Evolutionary conservation across 23 red algal species (phyloP).

Genomic region (Cyanidium caldarium): DNA sequence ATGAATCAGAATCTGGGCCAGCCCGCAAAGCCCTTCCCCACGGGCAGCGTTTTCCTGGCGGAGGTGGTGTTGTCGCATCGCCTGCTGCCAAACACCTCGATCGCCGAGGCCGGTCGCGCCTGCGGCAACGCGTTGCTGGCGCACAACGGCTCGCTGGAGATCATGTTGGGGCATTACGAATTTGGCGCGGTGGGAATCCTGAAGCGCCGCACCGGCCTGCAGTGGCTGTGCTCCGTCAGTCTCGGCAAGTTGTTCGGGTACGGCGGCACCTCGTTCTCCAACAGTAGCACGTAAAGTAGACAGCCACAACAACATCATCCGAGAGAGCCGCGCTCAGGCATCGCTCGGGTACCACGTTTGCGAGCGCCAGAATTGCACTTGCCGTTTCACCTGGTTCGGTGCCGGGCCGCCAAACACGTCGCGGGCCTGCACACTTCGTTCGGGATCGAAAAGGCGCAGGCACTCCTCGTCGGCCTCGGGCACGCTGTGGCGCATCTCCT

Average conservation of each 20-base stretch:
- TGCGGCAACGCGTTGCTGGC: not conserved
- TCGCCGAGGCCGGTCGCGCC: not conserved
- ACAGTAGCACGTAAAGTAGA: not conserved
- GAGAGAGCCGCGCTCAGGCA: not conserved
- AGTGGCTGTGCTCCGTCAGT: slow-evolving; percentile 6
- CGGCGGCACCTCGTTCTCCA: not conserved
- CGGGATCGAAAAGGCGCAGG: slow-evolving; percentile 71
- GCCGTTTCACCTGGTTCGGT: slow-evolving; percentile 40
- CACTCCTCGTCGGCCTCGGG: slow-evolving; percentile 85
- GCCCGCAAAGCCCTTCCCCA: slow-evolving; percentile 4
- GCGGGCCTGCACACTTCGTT: slow-evolving; percentile 40
- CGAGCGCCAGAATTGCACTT: slow-evolving; percentile 20
- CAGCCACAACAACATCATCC: not conserved
- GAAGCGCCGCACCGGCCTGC: not conserved
- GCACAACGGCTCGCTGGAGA: not conserved
- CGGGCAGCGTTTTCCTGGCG: not conserved
- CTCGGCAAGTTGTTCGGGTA: not conserved
- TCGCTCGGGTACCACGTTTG: not conserved
- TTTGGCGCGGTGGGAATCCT: not conserved
- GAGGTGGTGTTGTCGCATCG: slow-evolving; percentile 1
- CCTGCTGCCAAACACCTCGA: not conserved
- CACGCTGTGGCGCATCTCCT: slow-evolving; percentile 45
- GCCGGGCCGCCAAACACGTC: slow-evolving; percentile 73
- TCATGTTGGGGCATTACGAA: not conserved
- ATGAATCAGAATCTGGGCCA: not conserved